A percentile compares a stretch with the other conserved stretches of the same genome.
These are phyloP conservation scores for Amanita thiersii DNA, from an alignment of 768 basidiomycete genomes.

Conservation along the genomic window DNA sequence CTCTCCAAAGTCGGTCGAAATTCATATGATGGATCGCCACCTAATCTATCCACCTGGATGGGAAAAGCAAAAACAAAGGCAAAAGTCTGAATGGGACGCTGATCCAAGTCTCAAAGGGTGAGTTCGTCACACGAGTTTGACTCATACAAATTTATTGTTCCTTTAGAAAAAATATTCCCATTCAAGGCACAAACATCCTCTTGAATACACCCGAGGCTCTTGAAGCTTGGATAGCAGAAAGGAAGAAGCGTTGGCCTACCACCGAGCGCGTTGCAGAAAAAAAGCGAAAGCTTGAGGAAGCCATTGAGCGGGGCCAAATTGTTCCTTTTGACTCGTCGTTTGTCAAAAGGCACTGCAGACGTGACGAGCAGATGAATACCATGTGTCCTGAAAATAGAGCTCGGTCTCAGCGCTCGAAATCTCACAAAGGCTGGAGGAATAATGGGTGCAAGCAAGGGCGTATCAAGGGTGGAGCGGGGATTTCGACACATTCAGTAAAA, in stretches of 20 bases:
- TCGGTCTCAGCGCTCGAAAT: not conserved
- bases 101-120: constrained; percentile 79
- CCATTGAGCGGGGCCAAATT: constrained; percentile 72
- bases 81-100: constrained; percentile 66
- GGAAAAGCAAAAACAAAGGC: constrained; percentile 41
- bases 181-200: constrained; percentile 70
- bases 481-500: too few species aligned
- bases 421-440: not conserved
- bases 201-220: constrained; percentile 80
- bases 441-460: too few species aligned
- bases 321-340: constrained; percentile 35
- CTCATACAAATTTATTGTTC: constrained; percentile 1
- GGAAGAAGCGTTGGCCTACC: constrained; percentile 82
- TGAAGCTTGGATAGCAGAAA: constrained; percentile 81
- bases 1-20: constrained; percentile 62
- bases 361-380: constrained; percentile 20
- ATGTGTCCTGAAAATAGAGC: too few species aligned
- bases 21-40: constrained; percentile 88
- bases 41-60: constrained; percentile 74
- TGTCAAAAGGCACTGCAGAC: constrained; percentile 33
- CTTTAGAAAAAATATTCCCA: constrained; percentile 58
- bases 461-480: too few species aligned
- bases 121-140: constrained; percentile 10
- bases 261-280: constrained; percentile 66
- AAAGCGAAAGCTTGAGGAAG: constrained; percentile 71